Evolutionary conservation across 768 basidiomycete genomes (phyloP).

Genomic region (Mrakia gelida): DNA sequence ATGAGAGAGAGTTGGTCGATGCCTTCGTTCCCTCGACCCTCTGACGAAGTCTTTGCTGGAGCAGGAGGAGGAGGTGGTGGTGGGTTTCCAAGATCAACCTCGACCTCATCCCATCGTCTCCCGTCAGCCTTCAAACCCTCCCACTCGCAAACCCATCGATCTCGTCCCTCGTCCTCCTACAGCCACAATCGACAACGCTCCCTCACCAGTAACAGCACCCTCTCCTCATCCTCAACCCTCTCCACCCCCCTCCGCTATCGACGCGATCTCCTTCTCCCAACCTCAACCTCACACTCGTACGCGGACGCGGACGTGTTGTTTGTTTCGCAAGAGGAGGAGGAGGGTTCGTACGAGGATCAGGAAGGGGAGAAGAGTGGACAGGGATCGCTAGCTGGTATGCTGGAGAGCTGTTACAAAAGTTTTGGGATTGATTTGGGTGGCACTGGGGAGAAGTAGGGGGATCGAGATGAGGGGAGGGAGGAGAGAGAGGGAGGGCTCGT

Average conservation of each 20-base stretch:
- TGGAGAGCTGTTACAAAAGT: not conserved
- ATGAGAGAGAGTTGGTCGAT: not conserved
- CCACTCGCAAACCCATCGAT: not conserved
- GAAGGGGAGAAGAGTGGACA: not conserved
- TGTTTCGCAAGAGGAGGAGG: not conserved
- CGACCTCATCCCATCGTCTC: not conserved
- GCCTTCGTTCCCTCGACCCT: not conserved
- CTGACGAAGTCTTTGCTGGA: not conserved
- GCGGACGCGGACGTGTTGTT: not conserved
- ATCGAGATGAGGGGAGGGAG: too few relatives aligned
- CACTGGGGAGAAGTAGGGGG: too few relatives aligned
- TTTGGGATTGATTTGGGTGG: not conserved
- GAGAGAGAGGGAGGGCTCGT: too few relatives aligned
- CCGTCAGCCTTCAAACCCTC: too few relatives aligned
- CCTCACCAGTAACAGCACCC: not conserved
- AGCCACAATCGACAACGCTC: not conserved
- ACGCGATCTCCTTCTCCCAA: not conserved
- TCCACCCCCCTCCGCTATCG: not conserved
- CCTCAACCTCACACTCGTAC: not conserved
- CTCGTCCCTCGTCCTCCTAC: not conserved
- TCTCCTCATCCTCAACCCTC: not conserved
- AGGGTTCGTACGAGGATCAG: too few relatives aligned
- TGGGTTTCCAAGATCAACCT: not conserved
- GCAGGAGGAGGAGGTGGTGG: not conserved
- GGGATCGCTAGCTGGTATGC: not conserved